Evolutionary conservation across 805 yeast species (phyloP).

Genomic region (Jamesozyma gamospora): DNA sequence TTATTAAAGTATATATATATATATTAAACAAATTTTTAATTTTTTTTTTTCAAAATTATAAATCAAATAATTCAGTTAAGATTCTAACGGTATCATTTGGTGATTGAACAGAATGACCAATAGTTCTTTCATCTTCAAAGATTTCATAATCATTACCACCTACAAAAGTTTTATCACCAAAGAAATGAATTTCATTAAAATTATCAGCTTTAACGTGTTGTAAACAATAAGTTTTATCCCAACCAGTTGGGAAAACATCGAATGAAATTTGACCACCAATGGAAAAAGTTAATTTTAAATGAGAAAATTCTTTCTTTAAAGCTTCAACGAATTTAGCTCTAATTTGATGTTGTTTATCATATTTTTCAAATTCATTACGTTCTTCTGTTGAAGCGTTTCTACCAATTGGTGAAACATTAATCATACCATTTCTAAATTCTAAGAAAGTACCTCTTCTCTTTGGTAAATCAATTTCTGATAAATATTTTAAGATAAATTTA

Average conservation of each 20-base stretch:
- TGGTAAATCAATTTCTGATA: slow-evolving; percentile 82
- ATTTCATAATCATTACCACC: slow-evolving; percentile 99
- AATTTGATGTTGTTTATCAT: slow-evolving; percentile 67
- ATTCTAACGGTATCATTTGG: slow-evolving; percentile 85
- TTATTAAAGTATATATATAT: not conserved
- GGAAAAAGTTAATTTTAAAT: slow-evolving; percentile 83
- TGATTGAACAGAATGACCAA: slow-evolving; percentile 84
- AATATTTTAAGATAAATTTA: slow-evolving; percentile 75
- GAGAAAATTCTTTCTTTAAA: slow-evolving; percentile 72
- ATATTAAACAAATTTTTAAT: too few species aligned
- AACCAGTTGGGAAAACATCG: slow-evolving; percentile 99
- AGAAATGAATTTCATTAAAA: slow-evolving; percentile 86
- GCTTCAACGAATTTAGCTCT: slow-evolving; percentile 82
- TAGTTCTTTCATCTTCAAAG: slow-evolving; percentile 82
- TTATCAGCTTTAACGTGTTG: slow-evolving; percentile 83
- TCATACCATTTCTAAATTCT: slow-evolving; percentile 99
- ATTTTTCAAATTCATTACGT: slow-evolving; percentile 86
- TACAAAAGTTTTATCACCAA: slow-evolving; percentile 93
- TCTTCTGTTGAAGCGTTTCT: slow-evolving; percentile 94
- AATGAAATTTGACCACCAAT: slow-evolving; percentile 99
- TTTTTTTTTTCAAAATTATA: too few species aligned
- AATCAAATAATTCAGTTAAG: slow-evolving; percentile 67
- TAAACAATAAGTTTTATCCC: slow-evolving; percentile 98
- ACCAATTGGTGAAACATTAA: slow-evolving; percentile 96
- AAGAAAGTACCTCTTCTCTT: slow-evolving; percentile 97